Base-by-base conservation (phyloP, 2,329 filamentous ascomycete species). In the Calonectria pauciramosa region DNA sequence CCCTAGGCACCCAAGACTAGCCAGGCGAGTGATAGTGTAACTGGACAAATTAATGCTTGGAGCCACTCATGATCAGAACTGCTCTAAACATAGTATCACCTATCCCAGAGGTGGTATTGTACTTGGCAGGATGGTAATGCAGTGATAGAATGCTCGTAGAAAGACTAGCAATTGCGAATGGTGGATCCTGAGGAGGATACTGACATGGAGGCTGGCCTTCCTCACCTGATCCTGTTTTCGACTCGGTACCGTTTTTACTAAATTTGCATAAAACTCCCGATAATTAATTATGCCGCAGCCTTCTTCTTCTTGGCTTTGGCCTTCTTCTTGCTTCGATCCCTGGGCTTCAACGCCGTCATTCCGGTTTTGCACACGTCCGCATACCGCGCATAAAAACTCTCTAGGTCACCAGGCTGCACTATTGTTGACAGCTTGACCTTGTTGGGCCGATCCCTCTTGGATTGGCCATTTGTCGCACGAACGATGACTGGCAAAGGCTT, bases 281-380 rank as follows among this genome's bases (percentile, higher is more conserved):
- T 34, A 9, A 71, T 41, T 44, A 18, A 38, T 77, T 69, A 81
- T 68, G 74, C 71, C 10, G 78, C 32, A 44, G 78, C 72, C 85
- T 91, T 93, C 88, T 93, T 94, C 87, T 89, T 91, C 87, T 93
- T 95, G 77, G 94, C 95, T 84, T 94, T 94, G 80, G 94, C 93
- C 83, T 94, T 95, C 88, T 93, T 93, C 90, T 95, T 96, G 85
- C 94, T 98, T 82, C 96, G 91, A 86, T 99, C 96, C 79, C 97
- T 91, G 83, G 98, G 98, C 91, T 98, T 99, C 86, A 99, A 84
- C 10, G 93, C 93, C 64, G 91, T 90, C 96, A 99, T 98, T 8
- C 96, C 95, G 0, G 90, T 88, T 88, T 98, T 98, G 86, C 96
- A 98, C 4, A 96, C 90, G 79, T 99, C 97, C 28, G 96, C 96